phyloP scores from a whole-genome alignment of 192 early-diverging fungal genomes.

The Physocladia obscura region DNA sequence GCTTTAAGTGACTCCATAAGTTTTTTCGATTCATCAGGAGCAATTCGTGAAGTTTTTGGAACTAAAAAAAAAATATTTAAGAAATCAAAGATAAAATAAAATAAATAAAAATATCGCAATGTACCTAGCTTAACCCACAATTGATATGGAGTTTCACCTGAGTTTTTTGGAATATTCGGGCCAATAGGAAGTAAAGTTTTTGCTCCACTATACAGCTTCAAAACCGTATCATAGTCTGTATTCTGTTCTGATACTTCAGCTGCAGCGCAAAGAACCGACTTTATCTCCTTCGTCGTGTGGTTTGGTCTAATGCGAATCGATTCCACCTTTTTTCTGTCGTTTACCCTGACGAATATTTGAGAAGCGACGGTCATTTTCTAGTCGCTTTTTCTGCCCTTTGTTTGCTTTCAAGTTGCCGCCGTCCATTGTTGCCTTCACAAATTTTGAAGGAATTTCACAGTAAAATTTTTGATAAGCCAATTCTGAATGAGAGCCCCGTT shows the following conservation, averaged over 20 bases:
- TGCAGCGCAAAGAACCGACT: slow-evolving; percentile 16
- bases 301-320: slow-evolving; percentile 24
- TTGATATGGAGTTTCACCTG: slow-evolving; percentile 1
- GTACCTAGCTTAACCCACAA: slow-evolving; percentile 16
- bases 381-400: no score
- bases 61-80: slow-evolving; percentile 4
- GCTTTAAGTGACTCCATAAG: slow-evolving; percentile 23
- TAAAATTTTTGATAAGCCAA: no score
- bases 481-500: no score
- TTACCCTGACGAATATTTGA: slow-evolving; percentile 29
- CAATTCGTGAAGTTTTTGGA: slow-evolving; percentile 5
- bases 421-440: no score
- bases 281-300: slow-evolving; percentile 23
- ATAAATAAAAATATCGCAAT: neutral
- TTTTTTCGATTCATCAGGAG: slow-evolving; percentile 12
- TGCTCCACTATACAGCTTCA: slow-evolving; percentile 22
- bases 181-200: slow-evolving; percentile 34
- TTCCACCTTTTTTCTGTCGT: slow-evolving; percentile 15
- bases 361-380: slow-evolving; percentile 26
- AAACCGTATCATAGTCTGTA: neutral
- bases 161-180: slow-evolving; percentile 31
- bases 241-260: slow-evolving; percentile 27
- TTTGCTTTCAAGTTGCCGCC: no score
- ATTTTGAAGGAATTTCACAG: no score
- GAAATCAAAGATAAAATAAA: neutral